Base-by-base conservation (phyloP, 805 yeast species). In the Komagataella pseudopastoris region DNA sequence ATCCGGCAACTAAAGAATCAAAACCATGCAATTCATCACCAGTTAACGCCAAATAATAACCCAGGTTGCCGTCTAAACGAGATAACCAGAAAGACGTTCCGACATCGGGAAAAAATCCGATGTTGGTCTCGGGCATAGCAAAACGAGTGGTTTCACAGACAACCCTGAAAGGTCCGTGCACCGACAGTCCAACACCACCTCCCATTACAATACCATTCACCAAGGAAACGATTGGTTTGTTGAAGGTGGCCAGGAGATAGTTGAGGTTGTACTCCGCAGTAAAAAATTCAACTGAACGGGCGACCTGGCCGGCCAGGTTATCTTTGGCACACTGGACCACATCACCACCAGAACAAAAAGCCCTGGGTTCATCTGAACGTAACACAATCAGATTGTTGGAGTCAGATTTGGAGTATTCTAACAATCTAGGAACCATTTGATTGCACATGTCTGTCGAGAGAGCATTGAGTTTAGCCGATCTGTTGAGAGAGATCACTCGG, bases 111-210 rank as follows among this genome's bases (percentile, higher is more conserved):
- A 88, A 86, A 66, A 88, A 88, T 1, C 99, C 99, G 64, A 93
- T 93, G 61, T 87, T 89, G 75, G 95, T 85, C 68, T 93, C 98
- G 6, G 99, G 98, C 99, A 93, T 93, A 55, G 98, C 96, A 70
- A 89, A 77, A 63, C 83, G 76, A 8, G 98, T 90, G 59, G 78
- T 77, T 60, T 91, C 97, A 46, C 96, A 86, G n/a, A 95, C 95
- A 44, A 93, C 71, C 62, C 98, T 80, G 73, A 91, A 91, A 3
- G 96, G 91, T 10, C 88, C 83, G 67, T 93, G 98, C 46, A 88
- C 84, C 0, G 91, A 75, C 47, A 93, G 70, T 4, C 99, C 98
- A 47, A 89, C 96, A 59, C 98, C 98, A 50, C 98, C 98, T 51
- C 98, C 99, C 96, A 93, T 88, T 23, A 91, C 88, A 59, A 91